These are phyloP conservation scores for Cladophialophora psammophila DNA, from an alignment of 2,329 filamentous ascomycete genomes.

Conservation along the genomic window DNA sequence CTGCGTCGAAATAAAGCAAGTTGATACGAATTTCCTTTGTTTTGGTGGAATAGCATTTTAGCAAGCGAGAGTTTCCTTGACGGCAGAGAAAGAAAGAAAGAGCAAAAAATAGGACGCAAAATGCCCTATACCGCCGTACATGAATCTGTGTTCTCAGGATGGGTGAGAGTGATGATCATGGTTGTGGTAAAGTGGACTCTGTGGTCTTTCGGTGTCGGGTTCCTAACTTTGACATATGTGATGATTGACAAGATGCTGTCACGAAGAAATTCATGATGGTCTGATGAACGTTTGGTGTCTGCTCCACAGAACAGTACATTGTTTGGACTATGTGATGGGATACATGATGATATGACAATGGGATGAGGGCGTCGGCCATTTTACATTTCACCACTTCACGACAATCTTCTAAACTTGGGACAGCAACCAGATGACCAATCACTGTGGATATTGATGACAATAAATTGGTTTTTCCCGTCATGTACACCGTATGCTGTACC, in stretches of 20 bases:
- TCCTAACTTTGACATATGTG: not conserved
- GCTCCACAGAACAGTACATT: too few relatives aligned
- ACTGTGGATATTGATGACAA: too few relatives aligned
- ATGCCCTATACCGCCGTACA: not conserved
- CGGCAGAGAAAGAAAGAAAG: conserved; percentile 1
- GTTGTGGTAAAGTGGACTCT: not conserved
- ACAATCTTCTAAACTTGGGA: too few relatives aligned
- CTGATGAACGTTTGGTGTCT: not conserved
- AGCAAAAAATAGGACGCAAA: not conserved
- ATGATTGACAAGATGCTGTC: not conserved
- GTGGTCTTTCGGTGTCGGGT: not conserved
- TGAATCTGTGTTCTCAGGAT: not conserved
- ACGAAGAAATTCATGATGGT: not conserved
- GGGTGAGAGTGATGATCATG: not conserved
- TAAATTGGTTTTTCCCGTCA: too few relatives aligned
- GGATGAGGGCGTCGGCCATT: too few relatives aligned
- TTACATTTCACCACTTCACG: too few relatives aligned
- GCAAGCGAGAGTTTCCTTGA: conserved; percentile 17
- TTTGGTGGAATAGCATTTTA: conserved; percentile 8
- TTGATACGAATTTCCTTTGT: conserved; percentile 15
- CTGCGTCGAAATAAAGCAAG: not conserved
- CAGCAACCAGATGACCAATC: too few relatives aligned
- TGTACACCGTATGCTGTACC: too few relatives aligned
- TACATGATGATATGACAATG: not conserved
- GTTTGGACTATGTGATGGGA: too few relatives aligned